These are phyloP conservation scores for Dioscorea zingiberensis DNA, from an alignment of 106 monocot species.

Conservation along the genomic window DNA sequence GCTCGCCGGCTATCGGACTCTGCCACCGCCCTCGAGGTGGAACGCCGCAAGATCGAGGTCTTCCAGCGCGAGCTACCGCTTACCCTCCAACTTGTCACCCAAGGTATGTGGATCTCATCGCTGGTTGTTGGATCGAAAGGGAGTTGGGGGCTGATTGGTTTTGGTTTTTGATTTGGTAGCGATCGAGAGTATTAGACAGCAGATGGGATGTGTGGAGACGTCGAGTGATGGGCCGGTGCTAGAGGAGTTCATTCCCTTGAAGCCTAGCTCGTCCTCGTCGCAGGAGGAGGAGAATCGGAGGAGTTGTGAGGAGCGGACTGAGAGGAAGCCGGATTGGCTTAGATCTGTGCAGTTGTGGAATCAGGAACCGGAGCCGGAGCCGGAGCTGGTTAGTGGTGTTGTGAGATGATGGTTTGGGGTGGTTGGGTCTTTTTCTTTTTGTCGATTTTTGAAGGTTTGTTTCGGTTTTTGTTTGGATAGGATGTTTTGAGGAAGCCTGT, in stretches of 20 bases:
- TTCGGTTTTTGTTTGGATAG: background rate
- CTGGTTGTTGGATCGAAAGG: background rate
- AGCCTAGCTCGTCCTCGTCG: slow-evolving; percentile 25
- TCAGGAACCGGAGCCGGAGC: slow-evolving; percentile 12
- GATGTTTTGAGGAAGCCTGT: background rate
- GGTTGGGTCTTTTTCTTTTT: background rate
- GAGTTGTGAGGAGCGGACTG: slow-evolving; percentile 1
- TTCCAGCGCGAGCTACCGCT: slow-evolving; percentile 55
- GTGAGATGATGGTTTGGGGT: background rate
- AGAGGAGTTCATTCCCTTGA: slow-evolving; percentile 64
- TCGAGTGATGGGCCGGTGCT: slow-evolving; percentile 32
- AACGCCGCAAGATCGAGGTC: slow-evolving; percentile 40
- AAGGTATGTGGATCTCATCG: slow-evolving; percentile 9
- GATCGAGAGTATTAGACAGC: slow-evolving; percentile 40
- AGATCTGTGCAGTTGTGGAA: slow-evolving; percentile 62
- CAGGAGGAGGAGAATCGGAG: slow-evolving; percentile 12
- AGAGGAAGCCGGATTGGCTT: slow-evolving; percentile 60
- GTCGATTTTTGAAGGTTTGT: background rate
- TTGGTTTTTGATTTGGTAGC: slow-evolving; percentile 24
- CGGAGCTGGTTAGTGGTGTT: slow-evolving; percentile 4
- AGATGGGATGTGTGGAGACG: slow-evolving; percentile 24
- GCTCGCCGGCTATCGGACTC: slow-evolving; percentile 16
- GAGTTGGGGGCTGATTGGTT: background rate
- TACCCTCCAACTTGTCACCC: slow-evolving; percentile 37
- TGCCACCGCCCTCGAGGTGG: slow-evolving; percentile 36